phyloP scores from a whole-genome alignment of 2,329 filamentous ascomycete genomes.

The Polychaeton citri region DNA sequence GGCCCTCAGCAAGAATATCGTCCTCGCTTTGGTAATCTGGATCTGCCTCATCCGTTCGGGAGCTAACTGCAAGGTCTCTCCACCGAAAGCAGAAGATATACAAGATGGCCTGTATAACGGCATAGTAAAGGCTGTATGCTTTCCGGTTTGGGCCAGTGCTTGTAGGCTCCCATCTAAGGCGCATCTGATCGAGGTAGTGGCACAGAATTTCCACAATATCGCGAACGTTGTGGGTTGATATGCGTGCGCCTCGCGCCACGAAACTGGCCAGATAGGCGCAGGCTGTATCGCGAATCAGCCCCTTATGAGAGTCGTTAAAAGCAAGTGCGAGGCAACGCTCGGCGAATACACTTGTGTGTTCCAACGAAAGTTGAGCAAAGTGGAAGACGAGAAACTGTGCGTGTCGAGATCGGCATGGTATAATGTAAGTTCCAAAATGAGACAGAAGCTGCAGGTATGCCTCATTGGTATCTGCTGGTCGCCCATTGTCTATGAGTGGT shows the following conservation, averaged over 20 bases:
- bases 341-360: slow-evolving; percentile 70
- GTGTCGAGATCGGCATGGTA: slow-evolving; percentile 83
- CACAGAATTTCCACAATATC: slow-evolving; percentile 71
- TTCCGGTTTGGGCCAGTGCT: slow-evolving; percentile 78
- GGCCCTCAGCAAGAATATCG: slow-evolving; percentile 47
- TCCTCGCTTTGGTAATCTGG: slow-evolving; percentile 37
- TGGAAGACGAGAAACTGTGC: slow-evolving; percentile 95
- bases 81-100: slow-evolving; percentile 98
- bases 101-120: slow-evolving; percentile 73
- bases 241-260: slow-evolving; percentile 75
- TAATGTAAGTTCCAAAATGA: slow-evolving; percentile 76
- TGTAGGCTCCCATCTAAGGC: slow-evolving; percentile 54
- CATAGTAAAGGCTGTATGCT: slow-evolving; percentile 74
- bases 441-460: slow-evolving; percentile 67
- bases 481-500: slow-evolving; percentile 55
- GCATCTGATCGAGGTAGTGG: slow-evolving; percentile 61
- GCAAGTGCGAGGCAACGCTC: slow-evolving; percentile 65
- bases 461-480: slow-evolving; percentile 54
- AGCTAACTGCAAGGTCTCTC: slow-evolving; percentile 64
- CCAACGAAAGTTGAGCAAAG: slow-evolving; percentile 71
- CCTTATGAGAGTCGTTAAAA: slow-evolving; percentile 67
- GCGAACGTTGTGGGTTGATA: slow-evolving; percentile 63
- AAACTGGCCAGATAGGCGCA: slow-evolving; percentile 91
- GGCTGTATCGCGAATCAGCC: slow-evolving; percentile 68
- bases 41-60: slow-evolving; percentile 8